Evolutionary conservation across 495 filamentous ascomycete genomes (phyloP).

Genomic region (Xylaria longipes): DNA sequence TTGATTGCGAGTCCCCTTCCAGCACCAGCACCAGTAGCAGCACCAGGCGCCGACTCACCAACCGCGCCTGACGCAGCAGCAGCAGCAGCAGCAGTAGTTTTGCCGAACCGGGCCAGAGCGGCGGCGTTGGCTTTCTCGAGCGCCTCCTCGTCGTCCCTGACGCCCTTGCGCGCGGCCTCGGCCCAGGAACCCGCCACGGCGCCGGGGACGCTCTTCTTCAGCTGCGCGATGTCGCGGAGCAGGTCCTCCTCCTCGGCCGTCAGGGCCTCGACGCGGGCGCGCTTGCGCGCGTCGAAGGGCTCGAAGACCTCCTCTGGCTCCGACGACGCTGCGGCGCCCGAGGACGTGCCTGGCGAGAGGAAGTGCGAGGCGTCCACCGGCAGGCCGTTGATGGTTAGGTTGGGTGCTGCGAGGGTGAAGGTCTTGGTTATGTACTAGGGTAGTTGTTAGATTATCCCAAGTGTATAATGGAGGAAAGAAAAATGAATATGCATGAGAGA

Average conservation of each 20-base stretch:
- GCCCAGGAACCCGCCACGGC: constrained; percentile 63
- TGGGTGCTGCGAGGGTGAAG: constrained; percentile 70
- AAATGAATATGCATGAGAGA: neutral
- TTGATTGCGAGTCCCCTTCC: constrained; percentile 24
- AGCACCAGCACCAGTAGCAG: neutral
- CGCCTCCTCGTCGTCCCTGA: constrained; percentile 57
- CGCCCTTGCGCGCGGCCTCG: constrained; percentile 51
- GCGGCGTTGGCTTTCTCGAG: constrained; percentile 41
- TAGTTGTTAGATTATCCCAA: constrained; percentile 14
- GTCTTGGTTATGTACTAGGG: constrained; percentile 75
- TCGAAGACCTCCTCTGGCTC: constrained; percentile 69
- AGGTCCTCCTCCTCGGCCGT: constrained; percentile 75
- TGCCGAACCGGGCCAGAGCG: constrained; percentile 14
- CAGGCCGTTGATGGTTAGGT: constrained; percentile 84
- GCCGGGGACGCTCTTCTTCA: constrained; percentile 72
- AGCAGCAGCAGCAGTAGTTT: constrained; percentile 31
- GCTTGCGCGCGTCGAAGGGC: constrained; percentile 74
- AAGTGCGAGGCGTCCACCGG: constrained; percentile 55
- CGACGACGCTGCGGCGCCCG: constrained; percentile 40
- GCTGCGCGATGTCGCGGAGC: constrained; percentile 71
- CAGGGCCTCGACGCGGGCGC: constrained; percentile 68
- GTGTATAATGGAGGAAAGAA: neutral
- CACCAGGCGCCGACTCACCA: neutral
- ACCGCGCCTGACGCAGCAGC: constrained; percentile 4
- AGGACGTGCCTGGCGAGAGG: constrained; percentile 45